Evolutionary conservation across 305 asterid species (phyloP).

Genomic region (Fraxinus baroniana): DNA sequence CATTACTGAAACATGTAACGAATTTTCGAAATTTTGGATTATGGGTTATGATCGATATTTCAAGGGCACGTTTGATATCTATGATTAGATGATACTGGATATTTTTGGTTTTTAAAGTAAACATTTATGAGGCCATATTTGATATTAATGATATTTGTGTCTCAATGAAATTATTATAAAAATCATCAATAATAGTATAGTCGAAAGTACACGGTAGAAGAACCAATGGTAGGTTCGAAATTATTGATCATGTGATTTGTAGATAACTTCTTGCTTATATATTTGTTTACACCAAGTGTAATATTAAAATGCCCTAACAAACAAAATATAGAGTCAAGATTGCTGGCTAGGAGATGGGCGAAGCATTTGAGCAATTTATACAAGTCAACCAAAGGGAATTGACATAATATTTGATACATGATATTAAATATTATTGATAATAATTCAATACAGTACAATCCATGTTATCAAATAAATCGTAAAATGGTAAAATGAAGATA

Average conservation of each 20-base stretch:
- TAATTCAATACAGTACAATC: not conserved
- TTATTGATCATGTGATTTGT: slow-evolving; percentile 24
- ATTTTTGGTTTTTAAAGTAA: not conserved
- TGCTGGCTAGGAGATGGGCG: not conserved
- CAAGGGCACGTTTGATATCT: not conserved
- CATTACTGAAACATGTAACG: not conserved
- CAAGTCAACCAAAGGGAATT: not conserved
- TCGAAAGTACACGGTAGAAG: not conserved
- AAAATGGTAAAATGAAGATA: not conserved
- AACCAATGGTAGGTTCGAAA: slow-evolving; percentile 17
- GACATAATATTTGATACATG: not conserved
- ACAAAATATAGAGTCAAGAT: slow-evolving; percentile 19
- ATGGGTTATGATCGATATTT: not conserved
- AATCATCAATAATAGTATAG: not conserved
- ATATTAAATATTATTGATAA: not conserved
- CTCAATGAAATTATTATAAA: not conserved
- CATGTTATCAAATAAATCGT: not conserved
- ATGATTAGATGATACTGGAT: not conserved
- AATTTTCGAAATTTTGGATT: not conserved
- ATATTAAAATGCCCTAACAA: not conserved
- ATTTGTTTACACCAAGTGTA: slow-evolving; percentile 18
- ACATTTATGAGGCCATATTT: not conserved
- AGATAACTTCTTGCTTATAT: slow-evolving; percentile 9
- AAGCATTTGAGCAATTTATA: not conserved
- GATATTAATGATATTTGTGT: not conserved